Conservation (phyloP, 495 filamentous ascomycete species). For the Hypomontagnella monticulosa region DNA sequence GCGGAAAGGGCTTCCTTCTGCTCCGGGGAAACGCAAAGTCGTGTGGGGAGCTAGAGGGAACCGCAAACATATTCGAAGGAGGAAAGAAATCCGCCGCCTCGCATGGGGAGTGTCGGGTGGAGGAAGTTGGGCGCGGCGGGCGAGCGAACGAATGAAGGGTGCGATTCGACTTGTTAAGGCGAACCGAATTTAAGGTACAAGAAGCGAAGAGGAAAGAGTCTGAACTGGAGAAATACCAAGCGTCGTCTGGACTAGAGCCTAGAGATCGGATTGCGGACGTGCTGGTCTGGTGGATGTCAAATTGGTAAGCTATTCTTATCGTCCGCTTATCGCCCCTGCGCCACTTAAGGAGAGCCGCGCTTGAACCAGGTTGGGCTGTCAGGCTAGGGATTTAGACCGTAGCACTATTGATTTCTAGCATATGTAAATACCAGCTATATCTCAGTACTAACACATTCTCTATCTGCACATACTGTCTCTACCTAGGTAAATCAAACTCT, state of each 20-base stretch:
- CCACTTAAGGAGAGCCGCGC: slow-evolving; percentile 9
- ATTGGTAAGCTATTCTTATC: slow-evolving; percentile 38
- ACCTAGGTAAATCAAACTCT: too few species aligned
- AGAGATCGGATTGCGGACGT: too few species aligned
- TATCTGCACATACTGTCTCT: too few species aligned
- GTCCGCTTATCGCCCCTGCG: slow-evolving; percentile 21
- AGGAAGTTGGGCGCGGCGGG: not conserved
- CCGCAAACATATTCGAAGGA: slow-evolving; percentile 50
- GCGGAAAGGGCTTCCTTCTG: slow-evolving; percentile 43
- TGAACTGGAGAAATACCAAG: too few species aligned
- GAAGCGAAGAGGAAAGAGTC: not conserved
- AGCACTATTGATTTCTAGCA: not conserved
- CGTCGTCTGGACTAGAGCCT: too few species aligned
- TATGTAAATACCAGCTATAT: not conserved
- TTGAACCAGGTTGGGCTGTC: not conserved
- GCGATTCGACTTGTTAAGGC: not conserved
- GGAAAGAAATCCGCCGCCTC: slow-evolving; percentile 39
- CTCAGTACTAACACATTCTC: not conserved
- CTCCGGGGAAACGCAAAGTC: slow-evolving; percentile 46
- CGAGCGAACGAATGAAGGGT: not conserved
- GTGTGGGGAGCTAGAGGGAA: slow-evolving; percentile 43
- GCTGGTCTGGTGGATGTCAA: slow-evolving; percentile 8
- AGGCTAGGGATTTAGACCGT: slow-evolving; percentile 2
- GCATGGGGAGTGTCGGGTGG: slow-evolving; percentile 41
- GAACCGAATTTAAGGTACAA: not conserved